Percentiles rank a stretch among this genome's conserved stretches.
Conservation (phyloP, 2,329 filamentous ascomycete genomes). For the Aureobasidium sp. region DNA sequence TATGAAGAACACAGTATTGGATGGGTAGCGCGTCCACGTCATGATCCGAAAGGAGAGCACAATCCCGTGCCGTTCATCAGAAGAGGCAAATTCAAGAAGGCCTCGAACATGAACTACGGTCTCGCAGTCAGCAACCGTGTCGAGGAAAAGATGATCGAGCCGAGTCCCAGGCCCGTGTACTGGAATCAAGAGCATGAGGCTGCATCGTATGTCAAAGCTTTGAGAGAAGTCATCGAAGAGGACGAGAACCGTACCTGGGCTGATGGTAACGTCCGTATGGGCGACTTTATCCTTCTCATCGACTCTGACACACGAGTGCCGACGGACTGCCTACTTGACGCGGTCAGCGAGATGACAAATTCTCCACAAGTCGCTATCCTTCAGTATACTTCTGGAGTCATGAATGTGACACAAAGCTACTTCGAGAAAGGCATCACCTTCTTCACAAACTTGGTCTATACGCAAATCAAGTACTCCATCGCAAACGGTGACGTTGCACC, state of each 20-base stretch:
- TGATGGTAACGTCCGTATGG: conserved; percentile 86
- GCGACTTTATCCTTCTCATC: conserved; percentile 84
- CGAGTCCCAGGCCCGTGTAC: conserved; percentile 60
- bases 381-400: conserved; percentile 81
- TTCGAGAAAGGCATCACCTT: conserved; percentile 49
- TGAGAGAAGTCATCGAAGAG: conserved; percentile 71
- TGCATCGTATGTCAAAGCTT: conserved; percentile 67
- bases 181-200: conserved; percentile 78
- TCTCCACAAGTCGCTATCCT: conserved; percentile 82
- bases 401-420: conserved; percentile 80
- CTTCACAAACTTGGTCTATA: conserved; percentile 74
- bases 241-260: conserved; percentile 78
- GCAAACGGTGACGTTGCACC: conserved; percentile 81
- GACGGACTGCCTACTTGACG: conserved; percentile 79
- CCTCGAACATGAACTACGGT: conserved; percentile 78
- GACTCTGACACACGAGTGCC: conserved; percentile 86
- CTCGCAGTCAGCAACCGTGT: conserved; percentile 70
- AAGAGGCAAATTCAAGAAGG: conserved; percentile 76
- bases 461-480: conserved; percentile 80
- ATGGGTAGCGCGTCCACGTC: conserved; percentile 54
- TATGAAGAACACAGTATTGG: conserved; percentile 57
- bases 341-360: conserved; percentile 84
- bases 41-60: conserved; percentile 58
- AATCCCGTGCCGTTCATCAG: conserved; percentile 58
- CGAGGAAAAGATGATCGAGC: conserved; percentile 72